Evolutionary conservation across 2,329 filamentous ascomycete genomes (phyloP), one percentile per base, ranked within the genome.

Genomic region (Pseudocercospora macadamiae): DNA sequence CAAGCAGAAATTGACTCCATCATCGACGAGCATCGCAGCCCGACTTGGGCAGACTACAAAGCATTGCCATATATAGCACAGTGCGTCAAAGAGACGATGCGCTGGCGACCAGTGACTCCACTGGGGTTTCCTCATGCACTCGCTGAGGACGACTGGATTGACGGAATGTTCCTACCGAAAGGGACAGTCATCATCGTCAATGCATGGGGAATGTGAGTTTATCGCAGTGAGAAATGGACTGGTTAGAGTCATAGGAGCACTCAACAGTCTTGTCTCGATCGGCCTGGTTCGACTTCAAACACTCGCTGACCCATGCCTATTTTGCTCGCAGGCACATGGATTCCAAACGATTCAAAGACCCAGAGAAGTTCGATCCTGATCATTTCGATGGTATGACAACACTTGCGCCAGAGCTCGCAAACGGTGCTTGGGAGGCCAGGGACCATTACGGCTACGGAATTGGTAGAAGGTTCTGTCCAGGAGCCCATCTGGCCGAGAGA

Each of bases 361-460:
- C 73, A 3, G 66, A 69, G 6, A 51, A 19, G 1, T 76, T 75
- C 65, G 70, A 76, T 49, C 75, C 75, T 4, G 73, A 75, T 51
- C 70, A 73, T 44, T 77, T 69, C 51, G 63, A 66, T 19, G 66
- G 68, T 16, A 37, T 68, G 28, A 71, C 69, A 4, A 66, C 62
- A 4, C 64, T 75, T 0, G 74, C 77, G 2, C 69, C 68, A 1
- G 71, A 76, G 8, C 75, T 76, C 23, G 71, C 75, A 8, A 70
- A 69, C 10, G 62, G 71, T 2, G 66, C 75, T 39, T 74, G 68
- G 28, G 57, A 70, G 25, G 70, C 70, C 10, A 71, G 77, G 34
- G 76, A 79, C 61, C 80, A 82, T 51, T 83, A 79, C 65, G 71
- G 71, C 1, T 83, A 82, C 62, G 80, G 80, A 0, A 76, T 75